phyloP scores from a whole-genome alignment of 1,139 yeast species.

The Saccharomyces uvarum region DNA sequence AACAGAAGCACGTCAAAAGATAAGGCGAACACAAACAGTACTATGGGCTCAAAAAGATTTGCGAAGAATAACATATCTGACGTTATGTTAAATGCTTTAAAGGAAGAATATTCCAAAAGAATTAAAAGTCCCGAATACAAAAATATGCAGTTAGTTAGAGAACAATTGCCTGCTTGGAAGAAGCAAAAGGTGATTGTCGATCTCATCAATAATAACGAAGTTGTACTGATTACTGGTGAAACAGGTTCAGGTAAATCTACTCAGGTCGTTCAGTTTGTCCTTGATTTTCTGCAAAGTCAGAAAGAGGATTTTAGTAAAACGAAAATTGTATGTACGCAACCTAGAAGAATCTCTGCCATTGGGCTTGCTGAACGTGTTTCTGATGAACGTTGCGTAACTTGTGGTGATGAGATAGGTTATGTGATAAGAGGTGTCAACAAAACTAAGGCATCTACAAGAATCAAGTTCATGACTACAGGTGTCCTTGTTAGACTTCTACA shows the following conservation, averaged over 20 bases:
- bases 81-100: constrained; percentile 28
- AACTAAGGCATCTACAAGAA: constrained; percentile 52
- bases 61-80: constrained; percentile 7
- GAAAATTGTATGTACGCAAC: constrained; percentile 83
- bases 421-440: constrained; percentile 84
- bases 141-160: constrained; percentile 40
- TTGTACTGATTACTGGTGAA: constrained; percentile 84
- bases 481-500: constrained; percentile 82
- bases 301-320: constrained; percentile 34
- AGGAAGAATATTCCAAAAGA: constrained; percentile 28
- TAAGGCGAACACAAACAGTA: neutral
- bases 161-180: constrained; percentile 75
- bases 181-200: constrained; percentile 50
- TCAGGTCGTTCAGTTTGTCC: constrained; percentile 80
- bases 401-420: constrained; percentile 82
- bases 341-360: constrained; percentile 90
- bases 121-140: constrained; percentile 25
- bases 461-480: constrained; percentile 88
- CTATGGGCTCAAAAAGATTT: neutral
- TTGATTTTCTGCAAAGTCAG: constrained; percentile 47
- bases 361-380: constrained; percentile 92
- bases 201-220: constrained; percentile 50
- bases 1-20: neutral
- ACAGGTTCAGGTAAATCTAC: constrained; percentile 96
- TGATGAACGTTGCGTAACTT: constrained; percentile 59